Evolutionary conservation across 2,329 filamentous ascomycete genomes (phyloP), one percentile per base, ranked within the genome.

Genomic region (Rutstroemia sp.): DNA sequence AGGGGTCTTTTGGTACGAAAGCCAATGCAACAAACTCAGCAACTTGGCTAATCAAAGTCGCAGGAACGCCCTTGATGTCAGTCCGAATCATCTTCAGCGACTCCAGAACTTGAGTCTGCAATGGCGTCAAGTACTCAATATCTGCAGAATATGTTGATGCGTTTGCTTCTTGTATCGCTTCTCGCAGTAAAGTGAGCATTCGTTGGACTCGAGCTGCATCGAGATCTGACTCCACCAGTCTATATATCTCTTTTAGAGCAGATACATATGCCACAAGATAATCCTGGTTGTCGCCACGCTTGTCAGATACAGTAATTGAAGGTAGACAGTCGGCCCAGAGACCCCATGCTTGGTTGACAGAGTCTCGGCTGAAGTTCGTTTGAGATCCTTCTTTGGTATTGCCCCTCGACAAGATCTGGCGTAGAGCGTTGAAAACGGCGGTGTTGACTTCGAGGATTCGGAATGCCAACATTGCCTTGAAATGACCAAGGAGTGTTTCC

Each of bases 201-300:
- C 77, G 79, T 42, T 78, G 74, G 8, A 91, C 81, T 48, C 81
- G 79, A 2, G 83, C 77, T 0, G 81, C 74, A 9, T 79, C 79
- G 19, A 96, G 74, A 16, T 82, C 79, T 7, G 77, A 72, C 57
- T 86, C 79, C 49, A 90, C 82, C 5, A 96, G 79, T 0, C 83
- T 80, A 66, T 96, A 95, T 1, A 97, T 78, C 63, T 94, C 86
- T 56, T 83, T 77, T 42, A 94, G 80, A 1, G 87, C 80, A 21
- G 85, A 79, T 1, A 94, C 81, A 72, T 96, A 96, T n/a, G 91
- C 88, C 30, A 89, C 74, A n/a, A 92, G 80, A 10, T 89, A 91
- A 56, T 86, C 85, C 67, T 96, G 90, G 62, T 94, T 95, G 59
- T 88, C 73, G 0, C 75, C 71, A 50, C 77, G 77, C 50, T 74